phyloP scores from a whole-genome alignment of 441 rosid genomes.

The Populus hybrid region DNA sequence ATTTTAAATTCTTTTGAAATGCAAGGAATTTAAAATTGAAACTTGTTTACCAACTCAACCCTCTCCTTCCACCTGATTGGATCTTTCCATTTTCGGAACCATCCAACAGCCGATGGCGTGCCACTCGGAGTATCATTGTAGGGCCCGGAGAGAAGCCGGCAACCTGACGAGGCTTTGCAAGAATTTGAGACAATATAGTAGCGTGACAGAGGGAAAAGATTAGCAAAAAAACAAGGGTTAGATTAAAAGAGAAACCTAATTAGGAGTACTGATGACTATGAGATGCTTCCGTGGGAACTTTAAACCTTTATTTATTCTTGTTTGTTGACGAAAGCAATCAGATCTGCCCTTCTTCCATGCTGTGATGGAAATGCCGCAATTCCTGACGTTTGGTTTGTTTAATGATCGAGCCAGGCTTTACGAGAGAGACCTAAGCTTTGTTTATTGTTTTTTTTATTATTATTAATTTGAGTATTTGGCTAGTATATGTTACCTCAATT shows the following conservation, averaged over 20 bases:
- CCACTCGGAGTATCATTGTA: neutral
- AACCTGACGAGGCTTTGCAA: neutral
- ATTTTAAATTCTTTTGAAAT: too few species aligned
- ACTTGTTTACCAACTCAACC: neutral
- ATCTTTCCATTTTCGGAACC: neutral
- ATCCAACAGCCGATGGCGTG: neutral
- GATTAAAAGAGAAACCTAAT: neutral
- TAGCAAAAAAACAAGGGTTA: neutral
- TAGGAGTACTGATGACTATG: neutral
- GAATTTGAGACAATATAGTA: neutral
- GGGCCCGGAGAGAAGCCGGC: neutral
- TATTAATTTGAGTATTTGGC: too few species aligned
- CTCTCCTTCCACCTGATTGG: neutral
- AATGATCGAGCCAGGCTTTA: neutral
- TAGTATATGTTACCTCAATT: too few species aligned
- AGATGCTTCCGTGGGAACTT: neutral
- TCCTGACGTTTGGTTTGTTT: constrained; percentile 7
- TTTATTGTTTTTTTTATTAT: neutral
- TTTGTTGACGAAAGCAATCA: constrained; percentile 7
- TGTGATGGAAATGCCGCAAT: constrained; percentile 9
- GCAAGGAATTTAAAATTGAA: too few species aligned
- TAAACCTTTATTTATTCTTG: neutral
- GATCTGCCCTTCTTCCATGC: neutral
- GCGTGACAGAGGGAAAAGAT: neutral
- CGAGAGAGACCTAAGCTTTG: neutral